Conservation (phyloP, 768 basidiomycete genomes). For the Daedaleopsis sinensis region DNA sequence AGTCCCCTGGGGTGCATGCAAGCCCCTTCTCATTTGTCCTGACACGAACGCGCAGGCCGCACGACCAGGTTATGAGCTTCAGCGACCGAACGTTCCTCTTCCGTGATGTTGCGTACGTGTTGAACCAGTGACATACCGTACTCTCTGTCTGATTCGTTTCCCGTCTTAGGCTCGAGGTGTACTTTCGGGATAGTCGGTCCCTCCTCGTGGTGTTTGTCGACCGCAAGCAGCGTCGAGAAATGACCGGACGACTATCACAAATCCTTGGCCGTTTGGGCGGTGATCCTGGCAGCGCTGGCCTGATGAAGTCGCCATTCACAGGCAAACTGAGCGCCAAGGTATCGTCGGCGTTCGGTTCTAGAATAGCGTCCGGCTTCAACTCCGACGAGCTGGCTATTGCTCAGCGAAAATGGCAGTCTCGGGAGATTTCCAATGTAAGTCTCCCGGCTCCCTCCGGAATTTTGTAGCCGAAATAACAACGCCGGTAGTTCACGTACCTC, state of each 20-base stretch:
- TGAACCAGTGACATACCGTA: background rate
- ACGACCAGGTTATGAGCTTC: slow-evolving; percentile 75
- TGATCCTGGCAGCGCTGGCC: slow-evolving; percentile 46
- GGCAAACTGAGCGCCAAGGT: slow-evolving; percentile 44
- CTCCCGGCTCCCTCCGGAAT: background rate
- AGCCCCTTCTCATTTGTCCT: background rate
- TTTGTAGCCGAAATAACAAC: too few relatives aligned
- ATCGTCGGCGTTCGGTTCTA: slow-evolving; percentile 39
- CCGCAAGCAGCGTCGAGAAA: slow-evolving; percentile 61
- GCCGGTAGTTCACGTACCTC: slow-evolving; percentile 78
- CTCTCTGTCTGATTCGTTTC: background rate
- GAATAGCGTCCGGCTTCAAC: slow-evolving; percentile 51
- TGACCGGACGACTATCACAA: slow-evolving; percentile 53
- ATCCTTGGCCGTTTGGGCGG: slow-evolving; percentile 43
- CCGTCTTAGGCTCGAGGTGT: slow-evolving; percentile 73
- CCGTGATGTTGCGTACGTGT: slow-evolving; percentile 83
- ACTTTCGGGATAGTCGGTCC: slow-evolving; percentile 91
- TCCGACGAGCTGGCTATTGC: slow-evolving; percentile 69
- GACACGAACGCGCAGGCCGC: slow-evolving; percentile 54
- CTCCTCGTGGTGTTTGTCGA: slow-evolving; percentile 82
- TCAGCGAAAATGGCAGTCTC: slow-evolving; percentile 82
- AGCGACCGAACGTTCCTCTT: slow-evolving; percentile 88
- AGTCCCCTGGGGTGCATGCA: slow-evolving; percentile 20
- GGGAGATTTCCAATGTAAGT: slow-evolving; percentile 89
- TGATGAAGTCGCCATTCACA: slow-evolving; percentile 57